Base-by-base conservation (phyloP, 148 eudicot species). In the Nyssa sinensis region DNA sequence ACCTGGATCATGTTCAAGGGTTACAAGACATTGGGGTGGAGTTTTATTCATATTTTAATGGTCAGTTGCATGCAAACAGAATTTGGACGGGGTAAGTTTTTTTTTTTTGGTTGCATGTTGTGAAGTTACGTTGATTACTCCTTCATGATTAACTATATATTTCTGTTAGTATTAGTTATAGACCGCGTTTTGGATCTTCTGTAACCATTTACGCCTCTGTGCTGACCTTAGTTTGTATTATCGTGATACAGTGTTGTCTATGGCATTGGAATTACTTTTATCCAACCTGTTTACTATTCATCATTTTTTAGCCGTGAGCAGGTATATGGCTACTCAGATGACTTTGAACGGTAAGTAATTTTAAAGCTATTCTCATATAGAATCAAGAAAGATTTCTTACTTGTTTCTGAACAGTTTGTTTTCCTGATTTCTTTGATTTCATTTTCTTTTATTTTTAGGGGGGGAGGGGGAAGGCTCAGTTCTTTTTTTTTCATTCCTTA, bases 251-350 rank as follows among this genome's bases (percentile, higher is more conserved):
- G 94, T 75, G 91, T 87, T 58, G 80, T 90, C 55, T 30, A 75
- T 75, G 91, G 91, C 62, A 86, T 90, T 73, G 91, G 85, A 75
- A 85, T 88, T 41, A 90, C 94, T 77, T 90, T 90, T 59, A 84
- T 90, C 70, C 76, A 90, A 74, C 91, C 94, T 73, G 62, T 90
- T 63, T 41, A 78, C 74, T 81, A 84, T 67, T 84, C 91, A 33
- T 82, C 94, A 41, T 86, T 87, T 49, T 90, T 90, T 73, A 74
- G 80, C 77, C 78, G 76, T 34, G 89, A 87, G 75, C 84, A 58
- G 68, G 76, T 90, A 63, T 86, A 90, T 66, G 94, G 94, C 21
- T 84, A 81, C 80, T 30, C 91, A 24, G 79, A 90, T 69, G 91
- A 90, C 77, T 87, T 90, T 78, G 94, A 90, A 72, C 79, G 94